Evolutionary conservation across 2,329 filamentous ascomycete species (phyloP).

Genomic region (Colletotrichum tropicicola): DNA sequence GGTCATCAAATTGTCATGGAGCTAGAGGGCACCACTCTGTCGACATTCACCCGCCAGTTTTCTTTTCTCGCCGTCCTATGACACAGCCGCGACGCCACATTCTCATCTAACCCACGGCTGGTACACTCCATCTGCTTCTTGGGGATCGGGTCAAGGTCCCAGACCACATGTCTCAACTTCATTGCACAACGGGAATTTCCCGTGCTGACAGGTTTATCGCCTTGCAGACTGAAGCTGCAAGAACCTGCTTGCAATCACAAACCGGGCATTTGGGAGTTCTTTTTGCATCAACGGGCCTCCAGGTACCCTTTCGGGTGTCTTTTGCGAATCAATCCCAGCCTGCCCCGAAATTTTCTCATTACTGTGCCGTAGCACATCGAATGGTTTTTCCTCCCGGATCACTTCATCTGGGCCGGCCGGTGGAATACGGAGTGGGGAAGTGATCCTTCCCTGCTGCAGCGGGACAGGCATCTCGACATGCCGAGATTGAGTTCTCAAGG

Average conservation of each 20-base stretch:
- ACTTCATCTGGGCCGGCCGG: conserved; percentile 18
- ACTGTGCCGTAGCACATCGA: neutral
- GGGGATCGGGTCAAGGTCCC: neutral
- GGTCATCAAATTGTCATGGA: too few species aligned
- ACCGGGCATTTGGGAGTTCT: neutral
- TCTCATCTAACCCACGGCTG: neutral
- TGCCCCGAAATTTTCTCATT: neutral
- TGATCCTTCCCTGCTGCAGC: conserved; percentile 3
- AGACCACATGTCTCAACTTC: neutral
- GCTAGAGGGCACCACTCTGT: too few species aligned
- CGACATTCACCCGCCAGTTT: too few species aligned
- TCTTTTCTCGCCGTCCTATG: neutral
- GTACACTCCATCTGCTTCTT: neutral
- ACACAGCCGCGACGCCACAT: neutral
- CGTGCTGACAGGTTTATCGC: neutral
- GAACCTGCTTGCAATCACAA: neutral
- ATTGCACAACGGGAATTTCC: neutral
- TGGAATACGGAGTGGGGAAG: neutral
- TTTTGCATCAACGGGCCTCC: neutral
- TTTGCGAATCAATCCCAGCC: neutral
- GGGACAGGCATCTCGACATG: conserved; percentile 6
- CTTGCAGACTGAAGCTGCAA: neutral
- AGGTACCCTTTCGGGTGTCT: neutral
- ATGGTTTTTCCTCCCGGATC: neutral
- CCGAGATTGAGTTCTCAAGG: neutral